Evolutionary conservation across 2,329 filamentous ascomycete genomes (phyloP).

Genomic region (Diaporthe destruens): DNA sequence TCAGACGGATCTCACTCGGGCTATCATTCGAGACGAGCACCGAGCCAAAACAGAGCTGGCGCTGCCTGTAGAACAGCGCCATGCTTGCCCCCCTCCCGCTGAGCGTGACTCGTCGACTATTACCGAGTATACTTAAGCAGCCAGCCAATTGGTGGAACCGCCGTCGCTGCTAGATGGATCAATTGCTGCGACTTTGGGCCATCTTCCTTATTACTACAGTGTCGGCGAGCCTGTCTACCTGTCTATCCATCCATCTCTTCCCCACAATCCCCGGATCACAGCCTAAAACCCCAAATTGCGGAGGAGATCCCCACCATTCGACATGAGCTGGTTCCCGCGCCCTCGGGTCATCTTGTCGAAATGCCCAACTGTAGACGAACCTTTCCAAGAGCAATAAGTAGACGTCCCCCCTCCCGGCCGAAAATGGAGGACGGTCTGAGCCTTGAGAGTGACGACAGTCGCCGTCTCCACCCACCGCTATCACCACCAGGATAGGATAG

Average conservation of each 20-base stretch:
- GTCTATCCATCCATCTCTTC: conserved; percentile 12
- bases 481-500: not conserved
- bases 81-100: not conserved
- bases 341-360: conserved; percentile 37
- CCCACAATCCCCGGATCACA: conserved; percentile 28
- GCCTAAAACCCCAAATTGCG: not conserved
- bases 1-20: conserved; percentile 14
- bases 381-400: conserved; percentile 1
- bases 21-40: conserved; percentile 32
- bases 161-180: not conserved
- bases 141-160: conserved; percentile 40
- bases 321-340: conserved; percentile 22
- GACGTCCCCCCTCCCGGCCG: not conserved
- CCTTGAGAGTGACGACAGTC: conserved; percentile 6
- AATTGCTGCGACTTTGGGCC: not conserved
- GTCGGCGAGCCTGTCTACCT: not conserved
- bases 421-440: not conserved
- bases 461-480: not conserved
- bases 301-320: conserved; percentile 18
- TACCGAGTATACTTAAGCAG: not conserved
- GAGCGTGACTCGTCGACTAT: conserved; percentile 10
- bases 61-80: not conserved
- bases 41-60: conserved; percentile 12
- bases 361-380: not conserved
- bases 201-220: conserved; percentile 7